Evolutionary conservation across 768 basidiomycete genomes (phyloP).

Genomic region (Lepiota brunneoincarnata): DNA sequence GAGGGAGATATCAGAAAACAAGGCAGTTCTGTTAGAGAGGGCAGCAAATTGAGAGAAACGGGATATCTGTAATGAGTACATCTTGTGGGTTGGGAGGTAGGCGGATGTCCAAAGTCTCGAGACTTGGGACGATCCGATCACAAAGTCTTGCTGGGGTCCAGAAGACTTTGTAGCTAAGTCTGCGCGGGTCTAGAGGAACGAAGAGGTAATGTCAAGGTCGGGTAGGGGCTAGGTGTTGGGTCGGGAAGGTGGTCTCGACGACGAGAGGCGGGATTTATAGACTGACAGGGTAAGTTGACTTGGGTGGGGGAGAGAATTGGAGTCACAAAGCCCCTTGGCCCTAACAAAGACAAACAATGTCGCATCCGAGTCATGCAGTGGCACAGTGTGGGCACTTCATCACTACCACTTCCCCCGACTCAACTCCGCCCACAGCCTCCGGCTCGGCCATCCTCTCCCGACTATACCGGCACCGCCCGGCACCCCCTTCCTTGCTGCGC

Average conservation of each 20-base stretch:
- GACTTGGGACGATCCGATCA: slow-evolving; percentile 45
- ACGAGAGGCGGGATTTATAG: slow-evolving; percentile 5
- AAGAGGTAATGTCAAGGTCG: slow-evolving; percentile 2
- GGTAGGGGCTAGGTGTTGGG: slow-evolving; percentile 2
- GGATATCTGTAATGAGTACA: slow-evolving; percentile 30
- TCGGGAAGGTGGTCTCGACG: slow-evolving; percentile 5
- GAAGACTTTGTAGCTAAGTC: slow-evolving; percentile 20
- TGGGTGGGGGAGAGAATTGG: slow-evolving; percentile 3
- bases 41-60: slow-evolving; percentile 19
- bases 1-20: slow-evolving; percentile 9
- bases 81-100: slow-evolving; percentile 29
- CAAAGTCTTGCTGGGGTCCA: slow-evolving; percentile 35
- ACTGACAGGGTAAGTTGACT: slow-evolving; percentile 7
- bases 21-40: slow-evolving; percentile 17
- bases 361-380: slow-evolving; percentile 13
- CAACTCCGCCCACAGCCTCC: slow-evolving; percentile 21
- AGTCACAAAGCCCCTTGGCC: slow-evolving; percentile 12
- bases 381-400: slow-evolving; percentile 4
- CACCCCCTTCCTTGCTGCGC: background rate
- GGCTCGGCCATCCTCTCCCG: background rate
- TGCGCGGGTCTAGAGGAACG: slow-evolving; percentile 6
- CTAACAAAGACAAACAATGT: slow-evolving; percentile 8
- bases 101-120: slow-evolving; percentile 36
- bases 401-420: slow-evolving; percentile 16
- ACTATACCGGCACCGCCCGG: background rate